phyloP scores from a whole-genome alignment of 2,329 filamentous ascomycete genomes.

The Pseudocercospora pini-densiflorae region DNA sequence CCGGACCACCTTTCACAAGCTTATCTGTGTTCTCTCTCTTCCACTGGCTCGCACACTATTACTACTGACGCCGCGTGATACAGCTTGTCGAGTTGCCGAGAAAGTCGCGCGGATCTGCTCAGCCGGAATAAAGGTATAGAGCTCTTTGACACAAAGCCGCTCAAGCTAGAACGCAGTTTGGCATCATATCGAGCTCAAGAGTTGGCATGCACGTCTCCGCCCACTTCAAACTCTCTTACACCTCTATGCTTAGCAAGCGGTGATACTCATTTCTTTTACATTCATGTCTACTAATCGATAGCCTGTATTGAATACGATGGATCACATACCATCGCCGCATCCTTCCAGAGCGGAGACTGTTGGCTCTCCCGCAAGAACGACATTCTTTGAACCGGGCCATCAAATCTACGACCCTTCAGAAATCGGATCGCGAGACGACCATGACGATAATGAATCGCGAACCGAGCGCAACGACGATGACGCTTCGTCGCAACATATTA shows the following conservation, averaged over 20 bases:
- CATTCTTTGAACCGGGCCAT: conserved; percentile 14
- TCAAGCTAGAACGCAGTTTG: background rate
- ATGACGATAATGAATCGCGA: conserved; percentile 10
- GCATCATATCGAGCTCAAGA: background rate
- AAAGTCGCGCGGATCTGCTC: background rate
- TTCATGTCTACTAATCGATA: background rate
- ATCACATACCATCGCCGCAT: conserved; percentile 5
- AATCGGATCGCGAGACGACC: background rate
- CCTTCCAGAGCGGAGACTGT: background rate
- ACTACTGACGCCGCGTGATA: background rate
- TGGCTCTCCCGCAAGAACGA: conserved; percentile 6
- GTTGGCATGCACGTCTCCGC: conserved; percentile 1
- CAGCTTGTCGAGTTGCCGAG: background rate
- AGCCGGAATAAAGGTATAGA: background rate
- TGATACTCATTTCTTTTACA: background rate
- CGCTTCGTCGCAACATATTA: conserved; percentile 33
- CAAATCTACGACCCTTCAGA: conserved; percentile 12
- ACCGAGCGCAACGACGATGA: conserved; percentile 18
- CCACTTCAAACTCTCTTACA: background rate
- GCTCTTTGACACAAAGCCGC: background rate
- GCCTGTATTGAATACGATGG: background rate
- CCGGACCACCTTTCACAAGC: background rate
- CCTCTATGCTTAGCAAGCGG: background rate
- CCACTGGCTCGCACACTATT: background rate
- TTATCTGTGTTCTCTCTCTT: background rate